Base-by-base conservation (phyloP, 2,329 filamentous ascomycete species). In the Trichoderma hamatum region DNA sequence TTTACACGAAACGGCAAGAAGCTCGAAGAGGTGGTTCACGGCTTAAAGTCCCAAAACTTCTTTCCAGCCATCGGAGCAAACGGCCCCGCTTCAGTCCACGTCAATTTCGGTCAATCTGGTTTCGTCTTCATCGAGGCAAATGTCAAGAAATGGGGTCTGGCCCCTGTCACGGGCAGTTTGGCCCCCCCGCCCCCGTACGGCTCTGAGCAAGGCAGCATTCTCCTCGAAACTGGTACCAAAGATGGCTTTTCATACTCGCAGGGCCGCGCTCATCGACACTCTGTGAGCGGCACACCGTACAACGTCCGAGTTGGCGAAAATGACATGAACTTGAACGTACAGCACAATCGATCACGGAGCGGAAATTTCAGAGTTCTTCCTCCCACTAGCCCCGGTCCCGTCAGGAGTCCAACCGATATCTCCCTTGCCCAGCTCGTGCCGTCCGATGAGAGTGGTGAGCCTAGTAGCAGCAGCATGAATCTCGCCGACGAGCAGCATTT, bases 91-190 rank as follows among this genome's bases (percentile, higher is more conserved):
- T 90, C 90, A 36, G 88, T 99, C 1, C 95, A 99, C 78, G 96
- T 98, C 77, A 99, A 99, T 79, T 96, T 99, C 78, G 96, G 96
- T 9, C 96, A 99, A 79, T 93, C 96, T 76, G 96, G 96, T 39
- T 99, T 98, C 77, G 96, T 99, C 60, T 99, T 98, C 77, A 98
- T 99, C 74, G 96, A 99, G 81, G 96, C 95, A 71, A 99, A 99
- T 76, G 96, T 99, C 70, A 99, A 99, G 88, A 99, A 98, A 84
- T 99, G 96, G 96, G 96, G 96, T 2, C 84, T 99, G 67, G 96
- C 96, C 59, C 96, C 96, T 5, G 96, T 96, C 87, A 97, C 93
- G 1, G 96, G 96, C 70, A 97, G 93, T 76, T 85, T 99, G 70
- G 96, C 96, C 32, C 96, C 96, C 19, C 96, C 96, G 54, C 96